phyloP scores from a whole-genome alignment of 208 protist species.

The Leishmania braziliensis region DNA sequence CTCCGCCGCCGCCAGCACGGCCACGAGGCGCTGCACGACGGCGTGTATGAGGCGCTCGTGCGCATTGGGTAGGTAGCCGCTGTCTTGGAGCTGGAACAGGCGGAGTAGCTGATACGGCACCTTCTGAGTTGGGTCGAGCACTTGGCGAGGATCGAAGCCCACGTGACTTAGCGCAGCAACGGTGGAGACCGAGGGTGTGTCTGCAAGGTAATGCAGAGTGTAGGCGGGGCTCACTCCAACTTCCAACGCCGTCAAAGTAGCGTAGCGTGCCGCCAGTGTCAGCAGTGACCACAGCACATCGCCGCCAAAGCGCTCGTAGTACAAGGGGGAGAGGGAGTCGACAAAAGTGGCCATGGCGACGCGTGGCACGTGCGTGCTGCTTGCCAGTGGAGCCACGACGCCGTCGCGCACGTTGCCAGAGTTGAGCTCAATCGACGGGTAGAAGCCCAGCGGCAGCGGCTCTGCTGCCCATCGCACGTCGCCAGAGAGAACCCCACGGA shows the following conservation, averaged over 20 bases:
- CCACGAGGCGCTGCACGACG: conserved; percentile 31
- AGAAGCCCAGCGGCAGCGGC: conserved; percentile 35
- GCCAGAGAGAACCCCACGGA: conserved; percentile 20
- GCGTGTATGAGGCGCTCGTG: conserved; percentile 27
- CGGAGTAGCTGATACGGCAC: conserved; percentile 22
- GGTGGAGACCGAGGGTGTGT: background rate
- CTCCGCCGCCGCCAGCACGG: conserved; percentile 12
- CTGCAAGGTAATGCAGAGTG: conserved; percentile 10
- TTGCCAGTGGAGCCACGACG: conserved; percentile 15
- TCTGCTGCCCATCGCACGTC: conserved; percentile 31
- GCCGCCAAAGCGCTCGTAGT: conserved; percentile 29
- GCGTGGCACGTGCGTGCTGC: conserved; percentile 27
- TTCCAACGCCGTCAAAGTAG: conserved; percentile 33
- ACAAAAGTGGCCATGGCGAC: conserved; percentile 21
- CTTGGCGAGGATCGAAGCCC: conserved; percentile 31
- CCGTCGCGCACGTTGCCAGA: conserved; percentile 15
- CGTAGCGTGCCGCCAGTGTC: conserved; percentile 16
- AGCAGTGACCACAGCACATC: conserved; percentile 35
- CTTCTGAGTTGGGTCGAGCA: conserved; percentile 26
- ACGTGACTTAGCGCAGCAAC: background rate
- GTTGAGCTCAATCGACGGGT: conserved; percentile 37
- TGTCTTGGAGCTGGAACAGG: conserved; percentile 34
- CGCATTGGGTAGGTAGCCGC: conserved; percentile 25
- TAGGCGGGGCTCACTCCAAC: conserved; percentile 35
- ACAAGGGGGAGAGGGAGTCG: conserved; percentile 23